Conservation (phyloP, 2,329 filamentous ascomycete species). For the Furcasterigmium furcatum region DNA sequence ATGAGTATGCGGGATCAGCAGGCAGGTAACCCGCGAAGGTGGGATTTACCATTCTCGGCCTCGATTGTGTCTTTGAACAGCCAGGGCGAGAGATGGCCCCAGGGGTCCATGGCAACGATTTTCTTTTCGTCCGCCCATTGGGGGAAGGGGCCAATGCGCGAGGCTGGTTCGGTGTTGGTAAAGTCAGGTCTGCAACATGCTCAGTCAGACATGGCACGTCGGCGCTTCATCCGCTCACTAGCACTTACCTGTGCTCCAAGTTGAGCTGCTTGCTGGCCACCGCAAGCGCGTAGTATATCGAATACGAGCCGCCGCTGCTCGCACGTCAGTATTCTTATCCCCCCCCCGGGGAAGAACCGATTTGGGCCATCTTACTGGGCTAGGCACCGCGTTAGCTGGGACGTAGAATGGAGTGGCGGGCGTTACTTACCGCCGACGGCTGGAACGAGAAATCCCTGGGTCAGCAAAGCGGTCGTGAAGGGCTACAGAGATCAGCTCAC, state of each 20-base stretch:
- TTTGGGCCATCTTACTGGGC: conserved; percentile 29
- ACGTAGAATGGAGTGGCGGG: not conserved
- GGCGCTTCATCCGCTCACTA: too few relatives aligned
- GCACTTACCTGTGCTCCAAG: conserved; percentile 64
- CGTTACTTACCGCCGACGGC: conserved; percentile 53
- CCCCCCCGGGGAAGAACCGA: too few relatives aligned
- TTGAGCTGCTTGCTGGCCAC: conserved; percentile 88
- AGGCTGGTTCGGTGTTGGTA: conserved; percentile 85
- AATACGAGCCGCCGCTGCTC: conserved; percentile 77
- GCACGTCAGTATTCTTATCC: not conserved
- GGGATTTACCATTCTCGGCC: conserved; percentile 63
- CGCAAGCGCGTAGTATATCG: conserved; percentile 91
- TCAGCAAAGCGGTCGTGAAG: conserved; percentile 11
- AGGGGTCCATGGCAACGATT: conserved; percentile 97
- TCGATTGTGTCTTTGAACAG: conserved; percentile 77
- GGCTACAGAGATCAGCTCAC: conserved; percentile 38
- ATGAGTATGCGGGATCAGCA: not conserved
- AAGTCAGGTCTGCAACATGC: conserved; percentile 47
- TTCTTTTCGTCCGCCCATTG: conserved; percentile 89
- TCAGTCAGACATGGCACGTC: conserved; percentile 5
- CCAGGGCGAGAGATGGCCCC: conserved; percentile 83
- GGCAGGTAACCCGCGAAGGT: conserved; percentile 40
- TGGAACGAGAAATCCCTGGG: conserved; percentile 19
- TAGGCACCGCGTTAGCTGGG: conserved; percentile 20
- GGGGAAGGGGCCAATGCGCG: conserved; percentile 80